These are phyloP conservation scores for Verticillium albo-atrum DNA, from an alignment of 2,329 filamentous ascomycete genomes.

Conservation along the genomic window DNA sequence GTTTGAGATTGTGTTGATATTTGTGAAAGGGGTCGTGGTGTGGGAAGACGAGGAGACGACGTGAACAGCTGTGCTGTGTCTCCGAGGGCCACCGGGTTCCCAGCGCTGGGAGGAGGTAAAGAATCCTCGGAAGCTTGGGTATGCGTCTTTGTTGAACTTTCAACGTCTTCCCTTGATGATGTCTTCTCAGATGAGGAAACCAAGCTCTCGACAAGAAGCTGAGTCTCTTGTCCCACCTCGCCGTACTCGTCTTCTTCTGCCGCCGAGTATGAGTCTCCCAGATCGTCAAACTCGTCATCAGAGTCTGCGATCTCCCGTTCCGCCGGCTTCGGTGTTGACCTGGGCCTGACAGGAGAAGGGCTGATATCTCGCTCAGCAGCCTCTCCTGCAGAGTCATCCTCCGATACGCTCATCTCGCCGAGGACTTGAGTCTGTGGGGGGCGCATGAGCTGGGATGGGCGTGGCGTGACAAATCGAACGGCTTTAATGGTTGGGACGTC, in stretches of 20 bases:
- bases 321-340: slow-evolving; percentile 2
- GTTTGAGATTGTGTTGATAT: neutral
- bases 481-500: slow-evolving; percentile 16
- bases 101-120: neutral
- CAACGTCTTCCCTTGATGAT: neutral
- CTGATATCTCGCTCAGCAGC: slow-evolving; percentile 1
- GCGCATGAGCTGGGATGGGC: neutral
- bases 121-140: neutral
- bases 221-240: slow-evolving; percentile 11
- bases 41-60: neutral
- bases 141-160: neutral
- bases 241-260: slow-evolving; percentile 4
- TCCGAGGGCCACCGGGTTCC: neutral
- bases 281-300: slow-evolving; percentile 32
- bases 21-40: neutral
- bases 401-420: neutral
- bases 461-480: slow-evolving; percentile 10
- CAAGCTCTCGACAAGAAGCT: slow-evolving; percentile 10
- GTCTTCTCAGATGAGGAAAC: slow-evolving; percentile 9
- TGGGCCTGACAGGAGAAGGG: slow-evolving; percentile 5
- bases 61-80: neutral
- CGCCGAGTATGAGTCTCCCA: neutral
- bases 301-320: slow-evolving; percentile 44
- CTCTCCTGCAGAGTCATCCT: neutral
- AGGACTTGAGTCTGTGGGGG: slow-evolving; percentile 5